These are phyloP conservation scores for Graphilbum fragrans DNA, from an alignment of 2,329 filamentous ascomycete species.

Conservation along the genomic window DNA sequence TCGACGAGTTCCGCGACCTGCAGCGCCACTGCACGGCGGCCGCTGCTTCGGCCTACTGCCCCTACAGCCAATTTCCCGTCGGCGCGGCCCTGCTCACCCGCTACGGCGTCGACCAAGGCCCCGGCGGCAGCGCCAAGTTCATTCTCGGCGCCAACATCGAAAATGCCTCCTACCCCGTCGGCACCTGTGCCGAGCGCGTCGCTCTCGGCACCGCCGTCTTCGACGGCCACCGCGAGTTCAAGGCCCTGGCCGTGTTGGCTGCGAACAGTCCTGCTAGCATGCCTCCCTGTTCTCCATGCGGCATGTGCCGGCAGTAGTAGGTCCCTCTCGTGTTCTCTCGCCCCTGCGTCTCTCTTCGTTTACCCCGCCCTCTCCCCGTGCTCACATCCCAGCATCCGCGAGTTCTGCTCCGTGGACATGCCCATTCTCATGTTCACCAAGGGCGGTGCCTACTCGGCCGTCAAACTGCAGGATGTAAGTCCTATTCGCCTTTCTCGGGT, in stretches of 20 bases:
- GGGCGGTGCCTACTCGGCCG: constrained; percentile 58
- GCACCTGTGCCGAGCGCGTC: constrained; percentile 92
- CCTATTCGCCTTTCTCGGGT: constrained; percentile 1
- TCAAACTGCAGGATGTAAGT: constrained; percentile 54
- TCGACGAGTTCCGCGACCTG: constrained; percentile 52
- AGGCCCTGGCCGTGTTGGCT: constrained; percentile 75
- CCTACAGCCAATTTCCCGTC: constrained; percentile 86
- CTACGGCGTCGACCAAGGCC: constrained; percentile 11
- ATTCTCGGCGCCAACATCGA: constrained; percentile 81
- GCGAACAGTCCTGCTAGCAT: constrained; percentile 44
- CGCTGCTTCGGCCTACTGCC: constrained; percentile 76
- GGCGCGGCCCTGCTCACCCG: constrained; percentile 63
- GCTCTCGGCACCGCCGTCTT: constrained; percentile 71
- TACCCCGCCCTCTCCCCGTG: neutral
- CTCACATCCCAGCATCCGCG: constrained; percentile 47
- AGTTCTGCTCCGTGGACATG: constrained; percentile 56
- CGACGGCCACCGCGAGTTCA: constrained; percentile 44
- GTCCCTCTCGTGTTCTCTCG: constrained; percentile 17
- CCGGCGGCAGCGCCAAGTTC: constrained; percentile 11
- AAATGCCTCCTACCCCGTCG: constrained; percentile 85
- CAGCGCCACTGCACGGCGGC: constrained; percentile 53
- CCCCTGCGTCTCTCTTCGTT: constrained; percentile 1
- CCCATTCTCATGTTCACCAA: constrained; percentile 92
- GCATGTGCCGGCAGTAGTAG: constrained; percentile 91
- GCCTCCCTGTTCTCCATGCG: constrained; percentile 64